Evolutionary conservation across 495 filamentous ascomycete genomes (phyloP).

Genomic region (Trichoderma asperelloides): DNA sequence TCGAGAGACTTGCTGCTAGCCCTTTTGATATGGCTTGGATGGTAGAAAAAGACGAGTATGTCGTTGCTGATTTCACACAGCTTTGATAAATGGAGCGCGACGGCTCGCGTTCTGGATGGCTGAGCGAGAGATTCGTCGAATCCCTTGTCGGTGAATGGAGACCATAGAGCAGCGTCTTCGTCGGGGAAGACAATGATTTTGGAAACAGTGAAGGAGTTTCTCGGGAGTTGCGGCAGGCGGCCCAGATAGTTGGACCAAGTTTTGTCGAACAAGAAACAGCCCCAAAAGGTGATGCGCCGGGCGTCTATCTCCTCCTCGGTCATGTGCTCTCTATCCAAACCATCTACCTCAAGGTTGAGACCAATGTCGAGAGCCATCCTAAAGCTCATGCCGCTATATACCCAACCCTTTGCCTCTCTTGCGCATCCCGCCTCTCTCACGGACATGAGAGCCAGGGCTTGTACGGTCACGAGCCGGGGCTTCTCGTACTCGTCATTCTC

Average conservation of each 20-base stretch:
- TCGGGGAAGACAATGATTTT: constrained; percentile 87
- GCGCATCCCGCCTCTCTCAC: constrained; percentile 95
- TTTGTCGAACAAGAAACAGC: constrained; percentile 97
- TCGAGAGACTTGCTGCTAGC: constrained; percentile 58
- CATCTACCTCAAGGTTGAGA: constrained; percentile 74
- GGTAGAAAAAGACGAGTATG: constrained; percentile 82
- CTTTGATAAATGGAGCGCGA: constrained; percentile 71
- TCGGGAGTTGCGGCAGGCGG: constrained; percentile 77
- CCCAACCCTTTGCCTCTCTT: constrained; percentile 91
- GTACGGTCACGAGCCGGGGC: constrained; percentile 84
- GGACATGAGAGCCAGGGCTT: constrained; percentile 91
- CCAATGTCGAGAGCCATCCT: constrained; percentile 96
- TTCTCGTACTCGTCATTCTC: constrained; percentile 92
- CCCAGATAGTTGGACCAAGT: constrained; percentile 98
- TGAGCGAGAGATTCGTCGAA: constrained; percentile 60
- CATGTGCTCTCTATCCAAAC: constrained; percentile 50
- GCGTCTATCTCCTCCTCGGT: constrained; percentile 83
- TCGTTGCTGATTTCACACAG: constrained; percentile 92
- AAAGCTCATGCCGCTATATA: constrained; percentile 97
- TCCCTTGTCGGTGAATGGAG: constrained; percentile 80
- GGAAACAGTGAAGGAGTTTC: constrained; percentile 66
- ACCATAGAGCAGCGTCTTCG: constrained; percentile 81
- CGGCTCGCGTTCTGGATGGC: constrained; percentile 71
- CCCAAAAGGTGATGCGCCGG: constrained; percentile 89
- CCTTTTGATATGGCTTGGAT: constrained; percentile 54